Base-by-base conservation (phyloP, 202 grass and related monocot genomes). In the Elaeis oleifera region DNA sequence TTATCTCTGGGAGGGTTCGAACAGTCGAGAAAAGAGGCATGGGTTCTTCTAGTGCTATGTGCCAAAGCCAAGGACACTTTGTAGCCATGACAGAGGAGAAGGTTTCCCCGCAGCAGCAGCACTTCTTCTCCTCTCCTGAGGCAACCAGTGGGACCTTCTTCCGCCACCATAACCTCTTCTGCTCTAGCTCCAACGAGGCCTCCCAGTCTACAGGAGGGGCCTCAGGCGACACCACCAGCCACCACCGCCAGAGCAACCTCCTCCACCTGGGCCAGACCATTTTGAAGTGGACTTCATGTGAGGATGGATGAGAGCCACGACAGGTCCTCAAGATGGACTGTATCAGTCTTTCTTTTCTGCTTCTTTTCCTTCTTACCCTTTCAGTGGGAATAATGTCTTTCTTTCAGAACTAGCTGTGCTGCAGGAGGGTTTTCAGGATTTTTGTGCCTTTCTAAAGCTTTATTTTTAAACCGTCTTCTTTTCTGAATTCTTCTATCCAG, bases 241-340 rank as follows among this genome's bases (percentile, higher is more conserved):
- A 28, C 3, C 20, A 24, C 53, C 24, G 23, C 16, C 53, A 24
- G 0, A 17, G 21, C 36, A 16, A 56, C 39, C 21, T 18, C 24
- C 59, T 72, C 17, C 59, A 56, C 18, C 59, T 63, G 3, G 27
- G 51, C 19, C 49, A 63, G 29, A 3, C 56, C 0, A 60, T 23
- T 56, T 73, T 63, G 70, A 73, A 27, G 39, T 73, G 26, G 70
- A 63, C 59, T 63, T 53, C 58, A 23, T 72, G 24, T 72, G 70
- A 31, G 5, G 28, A 54, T 26, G 24, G 57, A 59, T 44, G 36
- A 44, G 36, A 44, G 11, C 36, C 36, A 13, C 11, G 36, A 44
- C 36, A 13, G 11, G 36, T 44, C 36, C 36, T 11, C 36, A 13
- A 13, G 9, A 44, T 0, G 36, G 36, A 44, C 11, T 44, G 36